Evolutionary conservation across 768 basidiomycete genomes (phyloP), one percentile per base, ranked within the genome.

Genomic region (Boletus tomentosulus): DNA sequence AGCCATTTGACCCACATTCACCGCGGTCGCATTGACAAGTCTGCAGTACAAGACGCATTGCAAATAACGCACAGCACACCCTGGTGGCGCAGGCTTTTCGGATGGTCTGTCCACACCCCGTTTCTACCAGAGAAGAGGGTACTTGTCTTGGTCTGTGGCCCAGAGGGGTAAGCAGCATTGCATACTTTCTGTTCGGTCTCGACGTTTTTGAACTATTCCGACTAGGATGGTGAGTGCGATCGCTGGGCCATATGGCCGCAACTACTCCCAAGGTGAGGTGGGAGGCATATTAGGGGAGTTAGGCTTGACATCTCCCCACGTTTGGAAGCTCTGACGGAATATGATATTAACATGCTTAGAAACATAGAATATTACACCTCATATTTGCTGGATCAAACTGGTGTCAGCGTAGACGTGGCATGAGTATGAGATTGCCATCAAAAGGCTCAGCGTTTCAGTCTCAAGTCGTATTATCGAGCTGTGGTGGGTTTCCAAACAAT

Each of bases 81-180:
- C 3, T 68, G 75, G 71, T 73, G 73, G 72, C 55, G 52, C 47
- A 50, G 50, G 24, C 46, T 69, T 46, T 67, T 65, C 42, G 55
- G 48, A 12, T 22, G 33, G 42, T 47, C 59, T 54, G 25, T 54
- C 31, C 42, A 51, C 10, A 39, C 53, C 19, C 24, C 48, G 1
- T 42, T 38, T 27, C 12, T 51, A 33, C 57, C 60, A 46, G 68
- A 68, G 50, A 79, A 74, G 60, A 80, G 73, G 43, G 70, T 76
- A 6, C 65, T 92, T 52, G 86, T 92, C 64, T 69, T 93, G 12
- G 80, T 93, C 4, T 93, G 88, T 68, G 91, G 91, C 27, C 92
- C 91, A n/a, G 87, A 92, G 56, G 77, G 78, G 91, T 92, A 68
- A 62, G 85, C 69, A 62, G 82, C 69, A 25, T 53, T 22, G 1